A percentile compares a stretch with the other conserved stretches of the same genome.
Conservation (phyloP, 2,329 filamentous ascomycete genomes). For the Orbilia javanica region DNA sequence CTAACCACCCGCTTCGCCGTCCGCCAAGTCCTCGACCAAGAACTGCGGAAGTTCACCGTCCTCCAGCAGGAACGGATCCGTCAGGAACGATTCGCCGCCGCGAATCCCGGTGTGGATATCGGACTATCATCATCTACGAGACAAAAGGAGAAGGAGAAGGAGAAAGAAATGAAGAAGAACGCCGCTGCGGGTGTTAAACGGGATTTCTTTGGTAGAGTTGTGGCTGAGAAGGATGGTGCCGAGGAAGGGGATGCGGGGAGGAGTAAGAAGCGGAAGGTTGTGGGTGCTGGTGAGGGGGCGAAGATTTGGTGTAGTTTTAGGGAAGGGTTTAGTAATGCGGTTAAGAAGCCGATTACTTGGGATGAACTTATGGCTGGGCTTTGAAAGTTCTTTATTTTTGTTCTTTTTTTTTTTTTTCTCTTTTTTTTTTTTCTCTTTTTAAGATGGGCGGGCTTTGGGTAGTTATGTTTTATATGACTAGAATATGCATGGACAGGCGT, state of each 20-base stretch:
- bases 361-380: slow-evolving; percentile 80
- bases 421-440: too few species aligned
- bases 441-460: not conserved
- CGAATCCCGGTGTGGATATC: slow-evolving; percentile 65
- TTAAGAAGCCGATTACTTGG: slow-evolving; percentile 86
- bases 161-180: slow-evolving; percentile 61
- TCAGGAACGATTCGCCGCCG: slow-evolving; percentile 67
- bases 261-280: slow-evolving; percentile 63
- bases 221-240: slow-evolving; percentile 69
- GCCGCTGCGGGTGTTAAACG: slow-evolving; percentile 70
- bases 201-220: slow-evolving; percentile 86
- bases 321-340: slow-evolving; percentile 92
- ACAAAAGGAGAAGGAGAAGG: slow-evolving; percentile 64
- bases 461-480: too few species aligned
- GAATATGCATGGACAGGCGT: slow-evolving; percentile 7
- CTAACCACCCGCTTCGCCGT: slow-evolving; percentile 84
- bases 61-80: slow-evolving; percentile 77
- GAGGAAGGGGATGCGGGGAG: slow-evolving; percentile 65
- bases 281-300: slow-evolving; percentile 65
- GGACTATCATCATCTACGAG: slow-evolving; percentile 61
- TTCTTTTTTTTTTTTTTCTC: too few species aligned
- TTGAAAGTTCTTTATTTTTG: slow-evolving; percentile 63
- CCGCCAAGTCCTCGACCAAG: slow-evolving; percentile 90
- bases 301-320: slow-evolving; percentile 90
- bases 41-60: slow-evolving; percentile 80